Evolutionary conservation across 2,329 filamentous ascomycete species (phyloP), one percentile per base, ranked within the genome.

Genomic region (Catunica adiposa): DNA sequence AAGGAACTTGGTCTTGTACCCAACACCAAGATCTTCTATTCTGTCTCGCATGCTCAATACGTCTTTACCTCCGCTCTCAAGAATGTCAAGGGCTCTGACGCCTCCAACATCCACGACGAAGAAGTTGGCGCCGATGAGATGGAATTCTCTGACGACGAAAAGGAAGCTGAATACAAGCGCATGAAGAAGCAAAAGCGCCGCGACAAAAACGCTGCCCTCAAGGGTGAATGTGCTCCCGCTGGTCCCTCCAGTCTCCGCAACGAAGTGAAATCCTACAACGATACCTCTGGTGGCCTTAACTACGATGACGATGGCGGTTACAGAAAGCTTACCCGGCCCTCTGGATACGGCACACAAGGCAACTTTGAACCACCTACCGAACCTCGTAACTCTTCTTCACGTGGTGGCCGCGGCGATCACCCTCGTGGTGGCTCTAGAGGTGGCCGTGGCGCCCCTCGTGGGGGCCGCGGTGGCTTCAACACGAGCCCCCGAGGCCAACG

Each of bases 61-160:
- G 87, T 95, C 56, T 92, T 95, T 64, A 96, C 90, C 0, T 79
- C 92, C 66, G 80, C 83, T 5, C 72, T 97, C 57, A 85, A 84
- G 67, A 77, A 75, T 54, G 66, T 84, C 63, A 97, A 94, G 70
- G 88, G 89, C 58, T 92, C 88, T 8, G 92, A 98, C 67, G 90
- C 92, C 7, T 94, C 88, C 53, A 97, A 97, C 65, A 76, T 95
- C 55, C 85, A 95, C 67, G 92, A 97, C 62, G 92, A 98, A 67
- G 90, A 97, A 69, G 77, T 89, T 6, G 81, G 71, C 15, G 83
- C 85, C 31, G 86, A 94, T 38, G 90, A 97, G 66, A 78, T 88
- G 62, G 92, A 97, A 65, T 97, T 97, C 66, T 96, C 90, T 0
- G 92, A 98, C 62, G 92, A 98, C 63, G 92, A 98, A 69, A 85